phyloP scores from a whole-genome alignment of 306 rosid genomes.

The Malus fusca region DNA sequence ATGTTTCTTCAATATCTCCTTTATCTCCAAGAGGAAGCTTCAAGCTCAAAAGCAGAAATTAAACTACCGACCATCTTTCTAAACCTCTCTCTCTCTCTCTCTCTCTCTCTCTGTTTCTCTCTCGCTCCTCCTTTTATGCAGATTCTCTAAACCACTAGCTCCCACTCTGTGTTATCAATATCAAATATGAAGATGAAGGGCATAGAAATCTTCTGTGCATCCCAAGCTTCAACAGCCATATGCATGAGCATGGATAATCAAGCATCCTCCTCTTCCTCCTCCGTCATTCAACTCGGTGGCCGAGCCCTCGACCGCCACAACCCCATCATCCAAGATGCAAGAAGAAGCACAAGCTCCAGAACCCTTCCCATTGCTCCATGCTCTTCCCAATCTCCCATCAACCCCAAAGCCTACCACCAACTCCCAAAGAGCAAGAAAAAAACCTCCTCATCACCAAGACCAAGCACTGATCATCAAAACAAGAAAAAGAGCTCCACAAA shows the following conservation, averaged over 20 bases:
- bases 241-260: slow-evolving; percentile 73
- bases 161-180: not conserved
- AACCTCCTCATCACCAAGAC: slow-evolving; percentile 4
- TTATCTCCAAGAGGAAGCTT: slow-evolving; percentile 13
- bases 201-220: slow-evolving; percentile 63
- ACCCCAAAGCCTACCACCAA: slow-evolving; percentile 34
- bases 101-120: not conserved
- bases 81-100: slow-evolving; percentile 17
- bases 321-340: slow-evolving; percentile 69
- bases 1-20: slow-evolving; percentile 10
- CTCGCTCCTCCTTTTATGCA: slow-evolving; percentile 21
- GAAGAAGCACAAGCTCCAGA: slow-evolving; percentile 11
- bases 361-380: slow-evolving; percentile 25
- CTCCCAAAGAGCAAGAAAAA: slow-evolving; percentile 27
- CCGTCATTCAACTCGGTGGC: slow-evolving; percentile 64
- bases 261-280: slow-evolving; percentile 55
- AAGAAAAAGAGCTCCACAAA: slow-evolving; percentile 21
- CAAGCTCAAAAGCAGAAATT: slow-evolving; percentile 26
- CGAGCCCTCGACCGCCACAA: slow-evolving; percentile 84
- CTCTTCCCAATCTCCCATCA: slow-evolving; percentile 34
- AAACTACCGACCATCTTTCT: not conserved
- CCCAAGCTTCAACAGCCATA: slow-evolving; percentile 84
- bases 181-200: slow-evolving; percentile 44
- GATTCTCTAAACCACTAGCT: slow-evolving; percentile 35
- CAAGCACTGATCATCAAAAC: slow-evolving; percentile 6